Percentiles rank a stretch among this genome's conserved stretches.
phyloP scores from a whole-genome alignment of 2,329 filamentous ascomycete species.

The Microascus cirrosus region DNA sequence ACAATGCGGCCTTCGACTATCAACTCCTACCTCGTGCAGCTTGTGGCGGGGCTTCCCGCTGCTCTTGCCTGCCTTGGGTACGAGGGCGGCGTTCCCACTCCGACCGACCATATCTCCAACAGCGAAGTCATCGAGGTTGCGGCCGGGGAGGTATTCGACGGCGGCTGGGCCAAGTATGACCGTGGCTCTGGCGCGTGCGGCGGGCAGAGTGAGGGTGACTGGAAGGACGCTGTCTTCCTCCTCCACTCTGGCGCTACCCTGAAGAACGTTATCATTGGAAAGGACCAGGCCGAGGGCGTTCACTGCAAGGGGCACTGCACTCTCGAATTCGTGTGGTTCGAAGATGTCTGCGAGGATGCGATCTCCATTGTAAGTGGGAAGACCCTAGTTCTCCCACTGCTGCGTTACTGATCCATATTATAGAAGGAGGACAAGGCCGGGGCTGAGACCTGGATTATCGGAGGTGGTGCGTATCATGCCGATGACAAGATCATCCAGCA shows the following conservation, averaged over 20 bases:
- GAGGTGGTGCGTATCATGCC: conserved; percentile 33
- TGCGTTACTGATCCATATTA: not conserved
- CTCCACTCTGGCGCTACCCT: conserved; percentile 28
- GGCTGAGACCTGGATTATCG: conserved; percentile 23
- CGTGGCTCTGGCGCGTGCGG: conserved; percentile 20
- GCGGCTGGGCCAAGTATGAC: conserved; percentile 21
- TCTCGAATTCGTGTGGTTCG: conserved; percentile 34
- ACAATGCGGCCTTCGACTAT: conserved; percentile 1
- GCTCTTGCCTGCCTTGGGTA: conserved; percentile 14
- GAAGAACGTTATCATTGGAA: conserved; percentile 34
- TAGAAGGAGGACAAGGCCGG: conserved; percentile 11
- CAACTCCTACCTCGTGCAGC: not conserved
- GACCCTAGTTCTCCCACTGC: not conserved
- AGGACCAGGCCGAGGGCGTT: conserved; percentile 31
- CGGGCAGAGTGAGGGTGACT: conserved; percentile 17
- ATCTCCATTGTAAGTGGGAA: conserved; percentile 17
- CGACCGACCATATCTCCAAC: conserved; percentile 15
- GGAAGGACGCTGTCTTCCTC: conserved; percentile 30
- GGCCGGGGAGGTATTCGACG: conserved; percentile 18
- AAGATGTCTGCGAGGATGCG: conserved; percentile 34
- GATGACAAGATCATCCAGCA: conserved; percentile 34
- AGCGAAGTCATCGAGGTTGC: conserved; percentile 19
- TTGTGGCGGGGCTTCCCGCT: conserved; percentile 8
- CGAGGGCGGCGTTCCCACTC: conserved; percentile 16
- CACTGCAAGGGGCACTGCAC: conserved; percentile 31